Conservation (phyloP, 1,284 basidiomycete genomes). For the Cutaneotrichosporon cyanovorans region DNA sequence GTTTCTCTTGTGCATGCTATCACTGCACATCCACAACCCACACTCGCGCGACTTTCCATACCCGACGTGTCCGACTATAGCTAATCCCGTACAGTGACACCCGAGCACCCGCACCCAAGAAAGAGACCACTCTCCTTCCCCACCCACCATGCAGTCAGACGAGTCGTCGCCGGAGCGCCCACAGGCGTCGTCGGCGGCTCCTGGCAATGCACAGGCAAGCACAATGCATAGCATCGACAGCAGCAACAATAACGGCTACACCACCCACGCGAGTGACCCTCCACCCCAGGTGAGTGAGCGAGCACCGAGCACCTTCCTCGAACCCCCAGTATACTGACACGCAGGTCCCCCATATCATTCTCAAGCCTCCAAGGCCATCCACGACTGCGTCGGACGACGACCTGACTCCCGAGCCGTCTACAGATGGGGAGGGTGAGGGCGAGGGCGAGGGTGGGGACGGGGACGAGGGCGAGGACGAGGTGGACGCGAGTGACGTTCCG, state of each 20-base stretch:
- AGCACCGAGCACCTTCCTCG: too few species aligned
- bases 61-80: neutral
- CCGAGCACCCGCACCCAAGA: too few species aligned
- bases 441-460: constrained; percentile 26
- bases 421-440: constrained; percentile 27
- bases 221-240: too few species aligned
- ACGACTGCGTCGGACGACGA: constrained; percentile 15
- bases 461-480: constrained; percentile 30
- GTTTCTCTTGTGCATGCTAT: too few species aligned
- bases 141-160: constrained; percentile 6
- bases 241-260: too few species aligned
- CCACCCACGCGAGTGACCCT: too few species aligned
- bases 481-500: constrained; percentile 18
- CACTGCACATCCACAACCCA: too few species aligned
- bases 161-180: constrained; percentile 7
- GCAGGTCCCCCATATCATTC: constrained; percentile 10
- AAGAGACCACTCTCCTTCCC: neutral
- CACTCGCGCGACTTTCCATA: neutral
- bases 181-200: too few species aligned
- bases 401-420: constrained; percentile 16
- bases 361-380: constrained; percentile 11
- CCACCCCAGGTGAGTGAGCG: too few species aligned
- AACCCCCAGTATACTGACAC: neutral
- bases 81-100: neutral
- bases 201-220: too few species aligned